Evolutionary conservation across 306 rosid genomes (phyloP), one percentile per base, ranked within the genome.

Genomic region (Malus asiatica): DNA sequence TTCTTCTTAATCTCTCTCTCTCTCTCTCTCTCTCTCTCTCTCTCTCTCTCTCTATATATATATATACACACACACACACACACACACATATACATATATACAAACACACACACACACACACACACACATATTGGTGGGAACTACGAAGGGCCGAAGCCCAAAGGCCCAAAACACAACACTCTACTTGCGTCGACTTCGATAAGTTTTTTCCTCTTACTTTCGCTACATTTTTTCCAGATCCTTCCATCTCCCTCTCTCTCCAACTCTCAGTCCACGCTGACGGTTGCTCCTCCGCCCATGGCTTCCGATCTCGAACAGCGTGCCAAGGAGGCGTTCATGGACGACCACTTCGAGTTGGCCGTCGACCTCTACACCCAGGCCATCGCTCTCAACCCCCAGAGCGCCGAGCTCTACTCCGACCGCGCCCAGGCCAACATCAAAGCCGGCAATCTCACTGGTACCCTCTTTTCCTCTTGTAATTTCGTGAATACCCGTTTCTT

Each of bases 361-460:
- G 87, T 35, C 5, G 85, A 88, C 11, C 93, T 95, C 71, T 88
- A 79, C 76, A 61, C 90, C 32, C 90, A 89, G 62, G 99, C 97
- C 69, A 89, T 95, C 73, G 46, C 68, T 46, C 75, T 84, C 59
- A 83, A 77, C 73, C 97, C 97, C 32, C 73, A n/a, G 5, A 84
- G 66, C 74, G 68, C 97, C 2, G 91, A 81, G 62, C 90, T 90
- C 63, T 88, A 46, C 62, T 84, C 84, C 10, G 93, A 95, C 82
- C 97, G 99, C 14, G 97, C 99, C 3, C 99, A 95, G 84, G 97
- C 97, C 80, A 84, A 95, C 83, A 88, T 95, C 93, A 95, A 95
- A 77, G 86, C 87, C 85, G 5, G 19, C 18, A 80, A 82, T 80
- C 84, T 70, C 80, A 85, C 97, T 25, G 96, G 97, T 94, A 52